These are phyloP conservation scores for Solanum bulbocastanum DNA, from an alignment of 257 asterid species.

Conservation along the genomic window DNA sequence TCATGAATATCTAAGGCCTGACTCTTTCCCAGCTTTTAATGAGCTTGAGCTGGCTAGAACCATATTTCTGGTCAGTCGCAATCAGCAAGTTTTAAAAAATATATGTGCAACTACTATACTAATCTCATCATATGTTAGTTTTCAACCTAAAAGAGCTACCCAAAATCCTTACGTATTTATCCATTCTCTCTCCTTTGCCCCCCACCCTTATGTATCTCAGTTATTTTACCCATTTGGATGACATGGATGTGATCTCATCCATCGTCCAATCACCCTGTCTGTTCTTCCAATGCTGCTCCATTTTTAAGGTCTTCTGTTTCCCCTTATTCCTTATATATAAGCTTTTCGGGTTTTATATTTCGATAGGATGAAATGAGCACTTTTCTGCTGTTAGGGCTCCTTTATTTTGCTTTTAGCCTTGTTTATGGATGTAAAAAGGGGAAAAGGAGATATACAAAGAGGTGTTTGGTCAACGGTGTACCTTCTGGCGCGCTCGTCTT, in stretches of 20 bases:
- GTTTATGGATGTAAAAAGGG: background rate
- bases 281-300: background rate
- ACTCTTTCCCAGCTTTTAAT: background rate
- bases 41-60: background rate
- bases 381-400: background rate
- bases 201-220: background rate
- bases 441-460: background rate
- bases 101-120: background rate
- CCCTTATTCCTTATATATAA: background rate
- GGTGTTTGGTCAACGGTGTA: slow-evolving; percentile 5
- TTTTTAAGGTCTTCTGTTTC: background rate
- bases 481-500: slow-evolving; percentile 97
- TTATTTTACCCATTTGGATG: background rate
- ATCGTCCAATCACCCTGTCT: background rate
- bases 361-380: background rate
- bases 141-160: background rate
- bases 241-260: background rate
- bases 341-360: background rate
- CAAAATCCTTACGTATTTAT: background rate
- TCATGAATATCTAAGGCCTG: background rate
- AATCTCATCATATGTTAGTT: background rate
- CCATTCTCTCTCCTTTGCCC: background rate
- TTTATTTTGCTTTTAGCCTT: background rate
- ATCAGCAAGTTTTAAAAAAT: background rate
- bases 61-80: background rate